These are phyloP conservation scores for Spironucleus salmonicida DNA, from an alignment of 208 protist species.

Conservation along the genomic window DNA sequence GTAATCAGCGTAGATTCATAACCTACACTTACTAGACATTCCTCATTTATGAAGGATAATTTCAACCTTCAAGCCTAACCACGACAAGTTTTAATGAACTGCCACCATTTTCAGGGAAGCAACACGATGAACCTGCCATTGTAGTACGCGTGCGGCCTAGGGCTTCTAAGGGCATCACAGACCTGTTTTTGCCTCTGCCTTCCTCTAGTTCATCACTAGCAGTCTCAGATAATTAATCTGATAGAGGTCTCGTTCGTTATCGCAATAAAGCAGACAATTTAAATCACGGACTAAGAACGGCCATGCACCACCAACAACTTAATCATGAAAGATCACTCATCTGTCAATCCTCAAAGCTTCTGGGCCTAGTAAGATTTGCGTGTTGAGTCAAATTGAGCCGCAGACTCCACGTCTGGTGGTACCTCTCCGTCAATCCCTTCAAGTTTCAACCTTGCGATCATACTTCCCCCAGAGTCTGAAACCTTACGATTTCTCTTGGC, in stretches of 20 bases:
- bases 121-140: slow-evolving; percentile 53
- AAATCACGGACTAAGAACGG: slow-evolving; percentile 59
- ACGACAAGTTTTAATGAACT: slow-evolving; percentile 54
- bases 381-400: slow-evolving; percentile 63
- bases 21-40: slow-evolving; percentile 62
- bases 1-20: slow-evolving; percentile 59
- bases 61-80: slow-evolving; percentile 59
- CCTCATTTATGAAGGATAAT: slow-evolving; percentile 63
- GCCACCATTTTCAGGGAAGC: slow-evolving; percentile 36
- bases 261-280: slow-evolving; percentile 66
- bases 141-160: slow-evolving; percentile 64
- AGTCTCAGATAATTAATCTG: slow-evolving; percentile 52
- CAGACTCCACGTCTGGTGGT: slow-evolving; percentile 59
- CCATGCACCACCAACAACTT: slow-evolving; percentile 57
- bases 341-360: slow-evolving; percentile 56
- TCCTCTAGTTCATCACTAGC: slow-evolving; percentile 26
- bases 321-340: slow-evolving; percentile 58
- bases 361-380: slow-evolving; percentile 58
- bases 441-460: slow-evolving; percentile 64
- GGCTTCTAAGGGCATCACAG: slow-evolving; percentile 67
- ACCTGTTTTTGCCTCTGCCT: slow-evolving; percentile 61
- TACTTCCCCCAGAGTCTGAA: slow-evolving; percentile 59
- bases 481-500: slow-evolving; percentile 56
- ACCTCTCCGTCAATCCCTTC: slow-evolving; percentile 65
- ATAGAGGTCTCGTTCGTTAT: slow-evolving; percentile 61